Base-by-base conservation (phyloP, 2,329 filamentous ascomycete species). In the Trichoderma cornu-damae region DNA sequence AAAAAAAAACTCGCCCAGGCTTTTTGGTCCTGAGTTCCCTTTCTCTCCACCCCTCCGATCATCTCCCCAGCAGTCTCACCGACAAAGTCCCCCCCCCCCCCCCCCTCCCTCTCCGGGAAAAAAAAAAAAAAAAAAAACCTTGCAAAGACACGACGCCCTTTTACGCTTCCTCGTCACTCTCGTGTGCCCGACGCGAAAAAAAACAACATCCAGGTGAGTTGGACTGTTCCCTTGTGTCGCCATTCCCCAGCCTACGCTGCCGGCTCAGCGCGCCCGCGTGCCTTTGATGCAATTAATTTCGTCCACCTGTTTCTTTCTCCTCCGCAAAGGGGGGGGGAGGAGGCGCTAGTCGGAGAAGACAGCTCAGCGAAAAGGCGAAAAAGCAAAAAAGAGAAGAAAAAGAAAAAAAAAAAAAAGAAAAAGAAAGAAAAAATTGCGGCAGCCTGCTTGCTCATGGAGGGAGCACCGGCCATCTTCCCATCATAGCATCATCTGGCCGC, bases 351-450 rank as follows among this genome's bases (percentile, higher is more conserved):
- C 35, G 28, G 53, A 57, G 53, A 57, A 57, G 56, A 58, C 56
- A 58, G 56, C 56, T 58, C 56, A 58, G 56, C 56, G 56, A 58
- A 44, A 30, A 48, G 48, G n/a, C n/a, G n/a, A n/a, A n/a, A n/a
- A n/a, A n/a, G n/a, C n/a, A n/a, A n/a, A n/a, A n/a, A n/a, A n/a
- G n/a, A n/a, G n/a, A n/a, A n/a, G n/a, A n/a, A n/a, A n/a, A n/a
- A n/a, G n/a, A n/a, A n/a, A n/a, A n/a, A n/a, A n/a, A n/a, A n/a
- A n/a, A n/a, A n/a, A n/a, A n/a, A n/a, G n/a, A n/a, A n/a, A n/a
- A n/a, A n/a, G n/a, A n/a, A n/a, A n/a, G n/a, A n/a, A 40, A 54
- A 55, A 55, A 58, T 56, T 59, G 59, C 57, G 53, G 58, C 47
- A 61, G 60, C 58, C 58, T 60, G 58, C 20, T 49, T 44, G 16